A percentile compares a stretch with the other conserved stretches of the same genome.
These are phyloP conservation scores for Debaryomycetaceae sp. DNA, from an alignment of 1,139 yeast genomes.

Conservation along the genomic window DNA sequence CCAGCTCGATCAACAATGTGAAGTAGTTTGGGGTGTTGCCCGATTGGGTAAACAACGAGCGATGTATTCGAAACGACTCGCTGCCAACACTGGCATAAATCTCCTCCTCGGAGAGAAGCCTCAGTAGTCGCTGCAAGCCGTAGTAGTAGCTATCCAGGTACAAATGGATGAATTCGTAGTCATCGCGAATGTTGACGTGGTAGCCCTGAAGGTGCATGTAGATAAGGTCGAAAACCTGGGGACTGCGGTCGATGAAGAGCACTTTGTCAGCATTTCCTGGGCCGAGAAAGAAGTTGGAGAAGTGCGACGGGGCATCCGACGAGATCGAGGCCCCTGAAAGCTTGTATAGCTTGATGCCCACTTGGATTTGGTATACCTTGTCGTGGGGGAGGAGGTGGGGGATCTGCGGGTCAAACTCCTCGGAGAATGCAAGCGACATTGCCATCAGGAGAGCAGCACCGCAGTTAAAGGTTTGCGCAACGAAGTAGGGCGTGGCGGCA, in stretches of 20 bases:
- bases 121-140: conserved; percentile 54
- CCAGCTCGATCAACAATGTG: conserved; percentile 52
- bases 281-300: conserved; percentile 44
- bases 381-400: conserved; percentile 60
- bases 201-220: conserved; percentile 78
- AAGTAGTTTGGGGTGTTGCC: conserved; percentile 82
- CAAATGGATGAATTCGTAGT: conserved; percentile 56
- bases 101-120: conserved; percentile 48
- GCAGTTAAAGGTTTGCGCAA: too few species aligned
- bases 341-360: conserved; percentile 58
- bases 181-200: conserved; percentile 53
- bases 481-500: too few species aligned
- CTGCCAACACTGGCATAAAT: conserved; percentile 63
- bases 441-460: too few species aligned
- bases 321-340: conserved; percentile 81
- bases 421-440: conserved; percentile 10
- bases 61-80: conserved; percentile 54
- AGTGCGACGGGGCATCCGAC: conserved; percentile 70
- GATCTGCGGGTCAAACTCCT: conserved; percentile 45
- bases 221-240: conserved; percentile 62
- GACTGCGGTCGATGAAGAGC: conserved; percentile 75
- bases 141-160: conserved; percentile 75
- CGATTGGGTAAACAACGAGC: conserved; percentile 42
- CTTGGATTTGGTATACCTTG: conserved; percentile 65
- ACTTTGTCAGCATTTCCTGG: conserved; percentile 38